These are phyloP conservation scores for Stropharia rugosoannulata DNA, from an alignment of 768 basidiomycete species.

Conservation along the genomic window DNA sequence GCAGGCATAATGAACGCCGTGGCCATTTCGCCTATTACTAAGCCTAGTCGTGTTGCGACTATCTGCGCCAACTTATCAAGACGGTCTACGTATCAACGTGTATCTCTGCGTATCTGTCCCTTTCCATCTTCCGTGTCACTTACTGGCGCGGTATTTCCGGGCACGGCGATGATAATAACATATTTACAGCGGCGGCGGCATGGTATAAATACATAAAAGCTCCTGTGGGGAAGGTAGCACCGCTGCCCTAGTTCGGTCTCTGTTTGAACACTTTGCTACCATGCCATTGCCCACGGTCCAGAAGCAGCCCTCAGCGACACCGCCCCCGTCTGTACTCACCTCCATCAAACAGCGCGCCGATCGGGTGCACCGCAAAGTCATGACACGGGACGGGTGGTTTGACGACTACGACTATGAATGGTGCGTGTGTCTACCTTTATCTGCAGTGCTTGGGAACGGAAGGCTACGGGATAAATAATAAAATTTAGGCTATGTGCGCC, in stretches of 20 bases:
- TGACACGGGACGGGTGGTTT: constrained; percentile 69
- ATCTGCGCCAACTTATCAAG: no score
- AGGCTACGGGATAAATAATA: background rate
- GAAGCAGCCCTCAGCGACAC: constrained; percentile 12
- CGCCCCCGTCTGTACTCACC: constrained; percentile 4
- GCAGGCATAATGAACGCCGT: no score
- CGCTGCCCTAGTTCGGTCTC: background rate
- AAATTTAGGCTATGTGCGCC: constrained; percentile 60
- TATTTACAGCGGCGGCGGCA: no score
- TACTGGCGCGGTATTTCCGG: background rate
- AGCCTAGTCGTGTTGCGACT: no score
- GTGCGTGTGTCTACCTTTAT: constrained; percentile 27
- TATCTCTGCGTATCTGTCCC: background rate
- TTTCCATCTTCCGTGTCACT: background rate
- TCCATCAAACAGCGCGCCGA: constrained; percentile 15
- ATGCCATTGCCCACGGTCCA: constrained; percentile 13
- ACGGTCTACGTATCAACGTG: no score
- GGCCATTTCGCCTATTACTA: no score
- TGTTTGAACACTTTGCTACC: background rate
- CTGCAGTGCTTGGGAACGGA: background rate
- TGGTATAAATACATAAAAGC: background rate
- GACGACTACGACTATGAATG: constrained; percentile 80
- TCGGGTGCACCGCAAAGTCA: constrained; percentile 30
- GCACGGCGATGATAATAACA: background rate
- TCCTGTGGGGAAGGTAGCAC: background rate